A percentile compares a stretch with the other conserved stretches of the same genome.
Evolutionary conservation across 306 rosid genomes (phyloP).

Genomic region (Quercus bicolor): DNA sequence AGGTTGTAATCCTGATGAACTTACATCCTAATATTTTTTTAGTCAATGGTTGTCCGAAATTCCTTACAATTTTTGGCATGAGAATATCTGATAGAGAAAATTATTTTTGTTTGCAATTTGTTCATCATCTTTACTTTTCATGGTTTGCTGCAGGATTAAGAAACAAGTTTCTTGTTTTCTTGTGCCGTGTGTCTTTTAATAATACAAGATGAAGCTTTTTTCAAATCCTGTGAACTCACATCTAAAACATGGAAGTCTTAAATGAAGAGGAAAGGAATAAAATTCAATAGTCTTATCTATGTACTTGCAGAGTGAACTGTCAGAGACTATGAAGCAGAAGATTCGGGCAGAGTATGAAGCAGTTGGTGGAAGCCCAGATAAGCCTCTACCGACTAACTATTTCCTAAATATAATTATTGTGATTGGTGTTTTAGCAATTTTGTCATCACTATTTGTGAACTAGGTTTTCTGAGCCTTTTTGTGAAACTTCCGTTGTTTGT

Average conservation of each 20-base stretch:
- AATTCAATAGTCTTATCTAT: slow-evolving; percentile 73
- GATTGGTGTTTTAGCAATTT: slow-evolving; percentile 73
- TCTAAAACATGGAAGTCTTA: slow-evolving; percentile 58
- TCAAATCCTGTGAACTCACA: slow-evolving; percentile 60
- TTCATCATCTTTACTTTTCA: slow-evolving; percentile 52
- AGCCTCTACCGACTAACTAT: slow-evolving; percentile 72
- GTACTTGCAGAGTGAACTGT: slow-evolving; percentile 90
- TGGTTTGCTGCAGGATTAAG: slow-evolving; percentile 80
- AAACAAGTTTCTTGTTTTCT: slow-evolving; percentile 64
- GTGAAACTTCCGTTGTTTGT: background rate
- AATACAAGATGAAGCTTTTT: slow-evolving; percentile 76
- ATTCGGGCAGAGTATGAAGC: slow-evolving; percentile 81
- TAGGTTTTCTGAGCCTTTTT: slow-evolving; percentile 19
- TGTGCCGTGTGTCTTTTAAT: slow-evolving; percentile 53
- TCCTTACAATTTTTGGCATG: slow-evolving; percentile 17
- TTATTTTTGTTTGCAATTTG: slow-evolving; percentile 19
- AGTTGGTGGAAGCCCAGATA: slow-evolving; percentile 88
- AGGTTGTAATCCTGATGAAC: slow-evolving; percentile 47
- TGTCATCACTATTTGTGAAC: slow-evolving; percentile 75
- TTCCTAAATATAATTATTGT: slow-evolving; percentile 71
- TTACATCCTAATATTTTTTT: slow-evolving; percentile 21
- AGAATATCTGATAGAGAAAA: slow-evolving; percentile 3
- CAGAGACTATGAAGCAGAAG: slow-evolving; percentile 77
- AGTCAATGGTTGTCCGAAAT: slow-evolving; percentile 1
- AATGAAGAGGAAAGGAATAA: slow-evolving; percentile 75